Evolutionary conservation across 176 grass and related monocot genomes (phyloP).

Genomic region (Cocos nucifera): DNA sequence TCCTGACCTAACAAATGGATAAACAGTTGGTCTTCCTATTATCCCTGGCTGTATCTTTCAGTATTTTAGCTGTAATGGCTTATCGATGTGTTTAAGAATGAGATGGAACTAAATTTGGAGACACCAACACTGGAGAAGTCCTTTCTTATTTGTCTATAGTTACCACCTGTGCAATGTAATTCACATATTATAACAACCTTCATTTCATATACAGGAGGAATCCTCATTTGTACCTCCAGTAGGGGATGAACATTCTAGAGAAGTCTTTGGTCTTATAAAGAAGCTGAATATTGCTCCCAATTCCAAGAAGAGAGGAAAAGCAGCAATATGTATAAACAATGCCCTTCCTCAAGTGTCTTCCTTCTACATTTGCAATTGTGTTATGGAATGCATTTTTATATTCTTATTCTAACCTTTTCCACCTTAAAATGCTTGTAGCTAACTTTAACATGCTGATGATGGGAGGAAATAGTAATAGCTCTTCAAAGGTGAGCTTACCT

Average conservation of each 20-base stretch:
- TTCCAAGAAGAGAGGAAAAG: conserved; percentile 61
- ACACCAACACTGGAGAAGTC: too few species aligned
- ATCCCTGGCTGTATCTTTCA: too few species aligned
- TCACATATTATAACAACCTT: background rate
- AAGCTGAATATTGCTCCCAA: conserved; percentile 79
- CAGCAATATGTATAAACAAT: conserved; percentile 38
- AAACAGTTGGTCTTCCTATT: too few species aligned
- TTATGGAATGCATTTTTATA: conserved; percentile 4
- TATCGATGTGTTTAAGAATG: too few species aligned
- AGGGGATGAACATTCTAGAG: conserved; percentile 73
- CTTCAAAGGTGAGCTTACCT: conserved; percentile 64
- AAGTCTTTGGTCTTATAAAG: conserved; percentile 95
- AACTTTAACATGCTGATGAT: conserved; percentile 49
- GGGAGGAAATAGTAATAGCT: conserved; percentile 35
- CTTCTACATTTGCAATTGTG: background rate
- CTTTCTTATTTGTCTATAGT: background rate
- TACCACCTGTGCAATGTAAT: too few species aligned
- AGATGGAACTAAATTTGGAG: too few species aligned
- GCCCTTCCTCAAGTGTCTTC: background rate
- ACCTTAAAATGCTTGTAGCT: conserved; percentile 34
- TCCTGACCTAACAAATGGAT: too few species aligned
- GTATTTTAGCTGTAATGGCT: too few species aligned
- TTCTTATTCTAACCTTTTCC: conserved; percentile 11
- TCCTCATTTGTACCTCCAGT: conserved; percentile 41
- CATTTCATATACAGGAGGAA: conserved; percentile 29